These are phyloP conservation scores for Tricholoma furcatifolium DNA, from an alignment of 768 basidiomycete genomes.

Conservation along the genomic window DNA sequence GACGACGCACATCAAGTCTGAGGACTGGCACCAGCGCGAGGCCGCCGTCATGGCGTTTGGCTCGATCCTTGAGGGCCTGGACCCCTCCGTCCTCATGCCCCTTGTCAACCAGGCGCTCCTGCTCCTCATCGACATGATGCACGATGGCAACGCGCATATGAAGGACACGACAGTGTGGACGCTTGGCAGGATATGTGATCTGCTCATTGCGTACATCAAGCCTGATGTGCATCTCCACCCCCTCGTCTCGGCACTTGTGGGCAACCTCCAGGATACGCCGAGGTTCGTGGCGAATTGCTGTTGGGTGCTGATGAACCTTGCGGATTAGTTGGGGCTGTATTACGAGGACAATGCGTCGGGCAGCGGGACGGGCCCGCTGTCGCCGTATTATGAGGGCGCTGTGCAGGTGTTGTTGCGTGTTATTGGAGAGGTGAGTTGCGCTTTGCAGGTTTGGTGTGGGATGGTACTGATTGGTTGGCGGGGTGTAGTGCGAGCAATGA, in stretches of 20 bases:
- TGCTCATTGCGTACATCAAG: slow-evolving; percentile 82
- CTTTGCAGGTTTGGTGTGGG: background rate
- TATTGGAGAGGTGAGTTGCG: slow-evolving; percentile 70
- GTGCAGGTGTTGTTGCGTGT: slow-evolving; percentile 80
- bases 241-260: slow-evolving; percentile 80
- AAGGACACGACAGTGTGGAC: slow-evolving; percentile 99
- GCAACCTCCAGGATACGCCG: slow-evolving; percentile 75
- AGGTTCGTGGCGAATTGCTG: slow-evolving; percentile 92
- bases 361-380: slow-evolving; percentile 59
- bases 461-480: slow-evolving; percentile 13
- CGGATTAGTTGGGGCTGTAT: slow-evolving; percentile 77
- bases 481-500: slow-evolving; percentile 72
- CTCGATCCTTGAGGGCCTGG: slow-evolving; percentile 95
- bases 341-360: slow-evolving; percentile 62
- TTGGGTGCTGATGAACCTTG: slow-evolving; percentile 95
- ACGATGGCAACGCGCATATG: slow-evolving; percentile 78
- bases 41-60: slow-evolving; percentile 99
- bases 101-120: slow-evolving; percentile 94
- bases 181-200: slow-evolving; percentile 90
- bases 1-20: slow-evolving; percentile 91
- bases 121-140: slow-evolving; percentile 94
- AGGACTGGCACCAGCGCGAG: slow-evolving; percentile 94
- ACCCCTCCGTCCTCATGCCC: slow-evolving; percentile 81
- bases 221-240: slow-evolving; percentile 85
- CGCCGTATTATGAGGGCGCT: slow-evolving; percentile 87